phyloP scores from a whole-genome alignment of 2,329 filamentous ascomycete species.

The Erysiphe pulchra region DNA sequence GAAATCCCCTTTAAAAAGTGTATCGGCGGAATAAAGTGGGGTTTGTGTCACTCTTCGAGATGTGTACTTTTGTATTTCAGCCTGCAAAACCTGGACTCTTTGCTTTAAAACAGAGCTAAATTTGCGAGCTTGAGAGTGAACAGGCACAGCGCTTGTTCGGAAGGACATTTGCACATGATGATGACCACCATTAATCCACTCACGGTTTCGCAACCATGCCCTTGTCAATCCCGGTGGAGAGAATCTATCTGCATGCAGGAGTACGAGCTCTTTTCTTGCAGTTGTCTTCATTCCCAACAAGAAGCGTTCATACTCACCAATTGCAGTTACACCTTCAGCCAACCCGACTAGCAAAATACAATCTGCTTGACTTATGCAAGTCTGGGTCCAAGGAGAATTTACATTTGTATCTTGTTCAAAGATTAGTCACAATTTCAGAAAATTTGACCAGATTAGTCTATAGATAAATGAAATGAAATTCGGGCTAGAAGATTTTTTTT shows the following conservation, averaged over 20 bases:
- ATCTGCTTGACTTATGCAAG: conserved; percentile 89
- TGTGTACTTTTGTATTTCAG: conserved; percentile 95
- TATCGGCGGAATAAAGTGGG: conserved; percentile 72
- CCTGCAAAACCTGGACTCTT: conserved; percentile 77
- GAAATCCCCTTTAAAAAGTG: conserved; percentile 88
- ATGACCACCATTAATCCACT: conserved; percentile 96
- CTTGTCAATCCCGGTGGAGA: conserved; percentile 64
- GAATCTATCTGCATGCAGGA: conserved; percentile 74
- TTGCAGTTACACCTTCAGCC: conserved; percentile 67
- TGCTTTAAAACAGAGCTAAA: conserved; percentile 76
- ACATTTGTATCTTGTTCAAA: conserved; percentile 54
- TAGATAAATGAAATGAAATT: too few relatives aligned
- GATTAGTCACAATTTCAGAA: too few relatives aligned
- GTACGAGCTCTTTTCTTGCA: conserved; percentile 70
- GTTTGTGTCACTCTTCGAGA: conserved; percentile 75
- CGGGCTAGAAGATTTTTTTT: too few relatives aligned
- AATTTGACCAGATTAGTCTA: too few relatives aligned
- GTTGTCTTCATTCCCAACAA: conserved; percentile 94
- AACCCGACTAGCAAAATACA: conserved; percentile 83
- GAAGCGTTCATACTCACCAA: conserved; percentile 92
- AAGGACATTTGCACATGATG: conserved; percentile 95
- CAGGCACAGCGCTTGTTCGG: conserved; percentile 47
- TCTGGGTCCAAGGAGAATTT: conserved; percentile 94
- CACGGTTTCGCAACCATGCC: conserved; percentile 70
- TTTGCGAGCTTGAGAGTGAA: conserved; percentile 47